Evolutionary conservation across 164 flowering plant species (phyloP).

Genomic region (Cinnamomum chago): DNA sequence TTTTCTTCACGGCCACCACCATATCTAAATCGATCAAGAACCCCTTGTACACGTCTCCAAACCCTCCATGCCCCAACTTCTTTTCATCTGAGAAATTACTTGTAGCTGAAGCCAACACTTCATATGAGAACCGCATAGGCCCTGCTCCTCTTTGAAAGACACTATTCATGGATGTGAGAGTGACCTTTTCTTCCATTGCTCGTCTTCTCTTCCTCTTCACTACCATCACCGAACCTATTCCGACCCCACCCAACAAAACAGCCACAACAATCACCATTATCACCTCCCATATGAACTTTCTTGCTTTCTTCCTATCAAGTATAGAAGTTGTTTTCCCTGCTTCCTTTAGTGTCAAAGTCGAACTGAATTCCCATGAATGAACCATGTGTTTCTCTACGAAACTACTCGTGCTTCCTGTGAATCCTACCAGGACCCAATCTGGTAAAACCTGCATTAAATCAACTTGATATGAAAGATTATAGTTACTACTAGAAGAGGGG

Average conservation of each 20-base stretch:
- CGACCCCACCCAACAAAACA: neutral
- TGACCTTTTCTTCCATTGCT: neutral
- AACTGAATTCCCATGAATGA: conserved; percentile 17
- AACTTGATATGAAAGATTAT: conserved; percentile 5
- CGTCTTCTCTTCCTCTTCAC: neutral
- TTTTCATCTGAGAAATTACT: too few species aligned
- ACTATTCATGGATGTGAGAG: conserved; percentile 1
- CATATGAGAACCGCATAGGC: conserved; percentile 41
- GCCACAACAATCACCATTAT: neutral
- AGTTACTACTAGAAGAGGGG: neutral
- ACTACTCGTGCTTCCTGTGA: conserved; percentile 23
- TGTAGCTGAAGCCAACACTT: conserved; percentile 42
- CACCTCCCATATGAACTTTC: neutral
- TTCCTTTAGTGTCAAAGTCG: neutral
- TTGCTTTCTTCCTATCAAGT: neutral
- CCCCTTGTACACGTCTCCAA: too few species aligned
- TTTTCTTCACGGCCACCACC: conserved; percentile 51
- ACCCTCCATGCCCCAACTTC: too few species aligned
- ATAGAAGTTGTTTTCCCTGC: neutral
- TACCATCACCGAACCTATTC: neutral
- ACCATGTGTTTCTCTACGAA: conserved; percentile 15
- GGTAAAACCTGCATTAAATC: conserved; percentile 24
- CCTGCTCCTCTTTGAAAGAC: conserved; percentile 15
- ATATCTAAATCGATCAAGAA: conserved; percentile 12
- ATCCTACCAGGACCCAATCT: conserved; percentile 19